Percentiles rank a stretch among this genome's conserved stretches.
These are phyloP conservation scores for Protoeuglena noctilucae DNA, from an alignment of 139 green algal genomes.

Conservation along the genomic window DNA sequence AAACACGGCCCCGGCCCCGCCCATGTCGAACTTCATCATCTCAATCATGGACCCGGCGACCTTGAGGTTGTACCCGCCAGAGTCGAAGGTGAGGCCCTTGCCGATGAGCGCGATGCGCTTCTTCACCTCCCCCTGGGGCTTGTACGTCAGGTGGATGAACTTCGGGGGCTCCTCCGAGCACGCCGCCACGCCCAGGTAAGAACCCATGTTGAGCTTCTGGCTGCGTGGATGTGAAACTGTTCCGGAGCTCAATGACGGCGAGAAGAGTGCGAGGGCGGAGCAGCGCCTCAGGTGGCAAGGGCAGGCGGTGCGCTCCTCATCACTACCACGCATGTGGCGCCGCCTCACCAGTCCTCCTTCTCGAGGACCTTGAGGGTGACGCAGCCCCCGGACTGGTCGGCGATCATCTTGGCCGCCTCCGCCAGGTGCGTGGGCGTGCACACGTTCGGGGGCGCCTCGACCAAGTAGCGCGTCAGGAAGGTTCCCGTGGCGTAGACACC, in stretches of 20 bases:
- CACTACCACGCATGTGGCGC: too few species aligned
- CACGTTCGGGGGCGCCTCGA: constrained; percentile 88
- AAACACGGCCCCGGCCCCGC: constrained; percentile 54
- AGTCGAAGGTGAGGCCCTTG: constrained; percentile 86
- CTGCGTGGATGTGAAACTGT: not conserved
- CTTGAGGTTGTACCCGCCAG: constrained; percentile 96
- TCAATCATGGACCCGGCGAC: constrained; percentile 80
- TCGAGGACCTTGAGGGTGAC: constrained; percentile 26
- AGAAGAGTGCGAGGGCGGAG: too few species aligned
- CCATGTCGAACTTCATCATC: constrained; percentile 85
- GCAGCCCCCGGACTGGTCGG: constrained; percentile 24
- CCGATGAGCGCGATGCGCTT: constrained; percentile 61
- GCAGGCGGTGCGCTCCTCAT: too few species aligned
- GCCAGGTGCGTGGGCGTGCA: constrained; percentile 77
- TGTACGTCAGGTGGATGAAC: constrained; percentile 98
- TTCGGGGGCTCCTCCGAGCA: constrained; percentile 57
- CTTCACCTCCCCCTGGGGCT: constrained; percentile 32
- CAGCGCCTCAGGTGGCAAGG: too few species aligned
- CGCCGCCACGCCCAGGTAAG: constrained; percentile 82
- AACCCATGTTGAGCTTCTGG: constrained; percentile 79
- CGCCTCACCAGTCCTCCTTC: too few species aligned
- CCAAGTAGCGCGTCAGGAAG: constrained; percentile 47
- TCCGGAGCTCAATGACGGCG: too few species aligned
- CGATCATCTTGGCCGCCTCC: constrained; percentile 37
- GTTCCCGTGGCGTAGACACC: constrained; percentile 39